Evolutionary conservation across 1,284 basidiomycete species (phyloP).

Genomic region (Caloboletus firmus): DNA sequence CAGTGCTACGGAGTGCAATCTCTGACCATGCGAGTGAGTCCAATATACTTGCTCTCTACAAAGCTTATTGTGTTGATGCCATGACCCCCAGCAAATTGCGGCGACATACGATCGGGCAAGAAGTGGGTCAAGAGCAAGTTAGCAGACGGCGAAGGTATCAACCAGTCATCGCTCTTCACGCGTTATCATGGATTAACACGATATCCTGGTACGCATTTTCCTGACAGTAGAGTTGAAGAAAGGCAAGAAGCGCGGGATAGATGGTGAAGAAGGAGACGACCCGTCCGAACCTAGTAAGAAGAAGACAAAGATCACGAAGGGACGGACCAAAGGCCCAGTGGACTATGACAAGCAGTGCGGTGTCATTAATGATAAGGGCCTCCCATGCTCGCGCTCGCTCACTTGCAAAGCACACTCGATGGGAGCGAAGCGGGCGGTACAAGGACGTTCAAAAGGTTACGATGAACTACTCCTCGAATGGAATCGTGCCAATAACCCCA

Average conservation of each 20-base stretch:
- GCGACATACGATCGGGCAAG: slow-evolving; percentile 35
- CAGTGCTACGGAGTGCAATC: slow-evolving; percentile 72
- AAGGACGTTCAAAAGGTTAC: slow-evolving; percentile 82
- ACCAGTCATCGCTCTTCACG: slow-evolving; percentile 21
- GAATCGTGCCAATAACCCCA: slow-evolving; percentile 90
- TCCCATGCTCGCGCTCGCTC: slow-evolving; percentile 93
- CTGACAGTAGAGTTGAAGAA: slow-evolving; percentile 33
- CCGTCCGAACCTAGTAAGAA: slow-evolving; percentile 66
- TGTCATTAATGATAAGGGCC: slow-evolving; percentile 94
- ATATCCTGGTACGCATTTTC: background rate
- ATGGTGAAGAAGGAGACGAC: slow-evolving; percentile 61
- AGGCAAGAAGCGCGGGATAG: slow-evolving; percentile 72
- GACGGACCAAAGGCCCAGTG: slow-evolving; percentile 79
- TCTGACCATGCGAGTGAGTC: slow-evolving; percentile 72
- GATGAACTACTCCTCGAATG: slow-evolving; percentile 90
- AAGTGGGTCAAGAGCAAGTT: slow-evolving; percentile 34
- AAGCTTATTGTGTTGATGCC: background rate
- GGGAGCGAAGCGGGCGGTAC: slow-evolving; percentile 92
- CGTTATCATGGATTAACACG: slow-evolving; percentile 13
- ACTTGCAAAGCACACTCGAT: slow-evolving; percentile 99
- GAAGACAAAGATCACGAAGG: slow-evolving; percentile 75
- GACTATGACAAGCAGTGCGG: slow-evolving; percentile 95
- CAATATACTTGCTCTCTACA: background rate
- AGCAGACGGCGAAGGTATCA: slow-evolving; percentile 46
- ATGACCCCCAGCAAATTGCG: slow-evolving; percentile 32